Evolutionary conservation across 2,329 filamentous ascomycete genomes (phyloP).

Genomic region (Cladophialophora immunda): DNA sequence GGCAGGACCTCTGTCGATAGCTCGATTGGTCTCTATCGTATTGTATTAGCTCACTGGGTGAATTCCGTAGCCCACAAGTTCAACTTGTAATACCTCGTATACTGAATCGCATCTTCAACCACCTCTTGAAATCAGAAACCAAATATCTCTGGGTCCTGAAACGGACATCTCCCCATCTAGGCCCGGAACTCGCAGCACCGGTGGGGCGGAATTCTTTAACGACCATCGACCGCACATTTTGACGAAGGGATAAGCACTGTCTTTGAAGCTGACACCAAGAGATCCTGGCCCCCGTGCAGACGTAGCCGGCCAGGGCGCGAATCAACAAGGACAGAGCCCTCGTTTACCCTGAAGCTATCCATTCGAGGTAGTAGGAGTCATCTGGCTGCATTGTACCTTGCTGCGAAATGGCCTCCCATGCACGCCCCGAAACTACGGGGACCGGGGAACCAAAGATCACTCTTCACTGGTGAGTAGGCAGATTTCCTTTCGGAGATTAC

Average conservation of each 20-base stretch:
- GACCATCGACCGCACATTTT: background rate
- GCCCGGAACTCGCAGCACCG: background rate
- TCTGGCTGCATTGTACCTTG: background rate
- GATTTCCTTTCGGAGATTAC: background rate
- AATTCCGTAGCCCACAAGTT: background rate
- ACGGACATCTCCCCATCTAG: background rate
- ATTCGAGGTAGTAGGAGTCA: background rate
- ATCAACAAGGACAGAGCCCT: background rate
- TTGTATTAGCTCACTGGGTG: background rate
- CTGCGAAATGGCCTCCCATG: slow-evolving; percentile 19
- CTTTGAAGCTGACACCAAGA: slow-evolving; percentile 1
- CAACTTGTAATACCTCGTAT: too few species aligned
- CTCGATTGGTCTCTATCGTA: too few species aligned
- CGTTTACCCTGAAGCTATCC: background rate
- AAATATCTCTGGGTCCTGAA: background rate
- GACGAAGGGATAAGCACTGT: background rate
- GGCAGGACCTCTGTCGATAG: too few species aligned
- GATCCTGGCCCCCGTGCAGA: background rate
- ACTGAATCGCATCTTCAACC: background rate
- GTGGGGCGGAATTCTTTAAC: background rate
- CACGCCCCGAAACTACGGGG: background rate
- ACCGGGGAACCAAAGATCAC: slow-evolving; percentile 59
- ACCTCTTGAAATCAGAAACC: background rate
- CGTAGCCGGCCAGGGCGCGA: background rate
- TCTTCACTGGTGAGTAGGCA: slow-evolving; percentile 66